These are phyloP conservation scores for Dactylellina parvicollis DNA, from an alignment of 2,329 filamentous ascomycete genomes.

Conservation along the genomic window DNA sequence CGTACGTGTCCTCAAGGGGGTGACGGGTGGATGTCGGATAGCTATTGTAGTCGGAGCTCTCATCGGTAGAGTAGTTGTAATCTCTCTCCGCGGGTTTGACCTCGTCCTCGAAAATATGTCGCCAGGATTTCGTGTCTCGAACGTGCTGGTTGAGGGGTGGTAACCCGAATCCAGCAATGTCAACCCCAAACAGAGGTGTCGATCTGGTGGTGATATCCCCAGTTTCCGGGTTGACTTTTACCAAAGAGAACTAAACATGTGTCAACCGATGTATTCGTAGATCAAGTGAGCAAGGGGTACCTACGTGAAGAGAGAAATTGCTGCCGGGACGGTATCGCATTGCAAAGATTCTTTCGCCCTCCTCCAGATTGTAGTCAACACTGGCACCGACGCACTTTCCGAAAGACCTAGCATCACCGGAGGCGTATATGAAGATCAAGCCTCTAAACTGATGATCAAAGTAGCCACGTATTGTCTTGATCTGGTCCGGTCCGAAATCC, in stretches of 20 bases:
- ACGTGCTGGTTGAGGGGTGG: slow-evolving; percentile 41
- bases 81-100: slow-evolving; percentile 37
- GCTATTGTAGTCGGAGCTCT: slow-evolving; percentile 45
- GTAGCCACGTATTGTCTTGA: slow-evolving; percentile 36
- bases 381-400: slow-evolving; percentile 44
- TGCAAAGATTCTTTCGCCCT: slow-evolving; percentile 45
- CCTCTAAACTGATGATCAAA: slow-evolving; percentile 51
- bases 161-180: slow-evolving; percentile 40
- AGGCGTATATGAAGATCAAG: slow-evolving; percentile 34
- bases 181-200: slow-evolving; percentile 45
- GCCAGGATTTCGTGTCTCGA: slow-evolving; percentile 44
- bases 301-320: slow-evolving; percentile 47
- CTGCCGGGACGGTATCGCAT: slow-evolving; percentile 40
- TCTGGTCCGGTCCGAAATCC: slow-evolving; percentile 47
- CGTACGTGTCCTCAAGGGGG: slow-evolving; percentile 40
- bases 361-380: slow-evolving; percentile 26
- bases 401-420: slow-evolving; percentile 39
- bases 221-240: slow-evolving; percentile 31
- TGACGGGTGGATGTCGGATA: slow-evolving; percentile 37
- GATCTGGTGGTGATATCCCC: slow-evolving; percentile 33
- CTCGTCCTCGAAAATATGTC: slow-evolving; percentile 45
- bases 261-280: slow-evolving; percentile 2
- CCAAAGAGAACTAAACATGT: slow-evolving; percentile 23
- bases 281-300: background rate
- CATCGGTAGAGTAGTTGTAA: slow-evolving; percentile 43